Conservation (phyloP, 2,329 filamentous ascomycete genomes). For the Huntiella moniliformis region DNA sequence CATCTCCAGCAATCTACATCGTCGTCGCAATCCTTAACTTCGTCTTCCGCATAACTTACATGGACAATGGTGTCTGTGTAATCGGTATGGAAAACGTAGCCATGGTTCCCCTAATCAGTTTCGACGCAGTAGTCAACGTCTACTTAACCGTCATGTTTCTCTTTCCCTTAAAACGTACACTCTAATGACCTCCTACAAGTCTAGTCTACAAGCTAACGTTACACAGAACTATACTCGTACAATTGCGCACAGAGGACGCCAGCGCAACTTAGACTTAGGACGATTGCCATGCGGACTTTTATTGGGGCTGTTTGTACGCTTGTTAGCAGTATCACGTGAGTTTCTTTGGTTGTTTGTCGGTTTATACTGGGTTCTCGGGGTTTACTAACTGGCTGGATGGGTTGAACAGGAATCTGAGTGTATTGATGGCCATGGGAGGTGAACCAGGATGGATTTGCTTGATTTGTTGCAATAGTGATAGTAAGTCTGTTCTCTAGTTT, state of each 20-base stretch:
- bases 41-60: slow-evolving; percentile 37
- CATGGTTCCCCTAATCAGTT: slow-evolving; percentile 42
- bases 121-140: slow-evolving; percentile 42
- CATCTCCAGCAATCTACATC: slow-evolving; percentile 18
- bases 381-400: too few relatives aligned
- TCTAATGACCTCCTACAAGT: background rate
- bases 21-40: slow-evolving; percentile 39
- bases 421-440: slow-evolving; percentile 38
- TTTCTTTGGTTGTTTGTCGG: slow-evolving; percentile 1
- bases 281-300: slow-evolving; percentile 38
- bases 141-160: slow-evolving; percentile 46
- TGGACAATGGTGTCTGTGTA: slow-evolving; percentile 36
- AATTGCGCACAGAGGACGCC: slow-evolving; percentile 25
- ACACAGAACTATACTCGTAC: slow-evolving; percentile 34
- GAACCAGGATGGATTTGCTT: slow-evolving; percentile 48
- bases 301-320: slow-evolving; percentile 39
- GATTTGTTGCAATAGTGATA: slow-evolving; percentile 45
- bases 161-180: slow-evolving; percentile 34
- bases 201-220: background rate
- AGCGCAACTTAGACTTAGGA: slow-evolving; percentile 26
- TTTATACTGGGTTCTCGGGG: background rate
- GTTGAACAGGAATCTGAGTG: slow-evolving; percentile 33
- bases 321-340: slow-evolving; percentile 37
- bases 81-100: slow-evolving; percentile 41
- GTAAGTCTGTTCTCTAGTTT: slow-evolving; percentile 21